These are phyloP conservation scores for Fusarium gaditjirri DNA, from an alignment of 2,329 filamentous ascomycete species.

Conservation along the genomic window DNA sequence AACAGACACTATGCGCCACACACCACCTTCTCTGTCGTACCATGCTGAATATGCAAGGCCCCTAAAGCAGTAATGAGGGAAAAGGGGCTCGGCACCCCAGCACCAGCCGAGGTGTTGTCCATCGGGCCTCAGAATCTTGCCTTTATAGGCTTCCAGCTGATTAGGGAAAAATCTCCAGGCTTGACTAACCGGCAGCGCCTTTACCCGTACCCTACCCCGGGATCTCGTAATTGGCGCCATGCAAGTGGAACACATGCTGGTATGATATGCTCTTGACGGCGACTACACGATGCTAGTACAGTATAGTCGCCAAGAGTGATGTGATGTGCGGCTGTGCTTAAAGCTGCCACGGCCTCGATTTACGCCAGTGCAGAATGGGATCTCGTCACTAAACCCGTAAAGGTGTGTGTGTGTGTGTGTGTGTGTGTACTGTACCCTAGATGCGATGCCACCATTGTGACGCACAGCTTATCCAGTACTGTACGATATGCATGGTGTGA, in stretches of 20 bases:
- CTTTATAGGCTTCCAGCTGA: background rate
- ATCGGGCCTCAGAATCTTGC: slow-evolving; percentile 18
- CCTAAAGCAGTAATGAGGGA: slow-evolving; percentile 37
- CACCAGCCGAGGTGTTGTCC: slow-evolving; percentile 21
- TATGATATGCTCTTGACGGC: slow-evolving; percentile 7
- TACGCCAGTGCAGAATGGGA: slow-evolving; percentile 5
- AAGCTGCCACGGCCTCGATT: slow-evolving; percentile 5
- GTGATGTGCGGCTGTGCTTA: slow-evolving; percentile 1
- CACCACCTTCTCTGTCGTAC: slow-evolving; percentile 36
- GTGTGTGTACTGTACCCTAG: background rate
- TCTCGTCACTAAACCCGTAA: background rate
- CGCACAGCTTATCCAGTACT: background rate
- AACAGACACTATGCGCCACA: slow-evolving; percentile 29
- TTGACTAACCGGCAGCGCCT: slow-evolving; percentile 3
- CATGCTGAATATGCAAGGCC: slow-evolving; percentile 40
- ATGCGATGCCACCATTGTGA: background rate
- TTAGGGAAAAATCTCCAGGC: slow-evolving; percentile 5
- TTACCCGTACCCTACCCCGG: slow-evolving; percentile 14
- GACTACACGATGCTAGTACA: slow-evolving; percentile 12
- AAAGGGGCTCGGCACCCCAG: slow-evolving; percentile 32
- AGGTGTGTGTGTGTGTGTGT: background rate
- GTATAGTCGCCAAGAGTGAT: slow-evolving; percentile 2
- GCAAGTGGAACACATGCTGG: slow-evolving; percentile 41
- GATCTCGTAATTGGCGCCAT: slow-evolving; percentile 38
- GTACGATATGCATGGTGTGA: background rate